These are phyloP conservation scores for Rugosomyces carneus DNA, from an alignment of 1,284 basidiomycete species.

Conservation along the genomic window DNA sequence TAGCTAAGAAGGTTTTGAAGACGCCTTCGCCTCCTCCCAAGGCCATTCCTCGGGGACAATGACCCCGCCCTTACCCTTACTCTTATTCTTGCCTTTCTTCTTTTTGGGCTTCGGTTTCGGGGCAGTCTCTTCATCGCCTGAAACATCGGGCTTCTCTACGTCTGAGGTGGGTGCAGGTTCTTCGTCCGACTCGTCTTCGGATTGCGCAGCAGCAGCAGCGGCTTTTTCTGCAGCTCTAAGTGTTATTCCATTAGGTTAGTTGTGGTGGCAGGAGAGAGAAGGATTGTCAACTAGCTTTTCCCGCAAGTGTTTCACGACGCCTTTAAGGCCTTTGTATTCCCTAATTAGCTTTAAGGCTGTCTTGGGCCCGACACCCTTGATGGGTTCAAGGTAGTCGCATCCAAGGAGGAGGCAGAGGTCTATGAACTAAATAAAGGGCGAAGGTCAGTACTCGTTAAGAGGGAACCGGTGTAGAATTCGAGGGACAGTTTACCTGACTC, in stretches of 20 bases:
- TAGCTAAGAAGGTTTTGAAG: conserved; percentile 58
- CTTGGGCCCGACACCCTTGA: conserved; percentile 93
- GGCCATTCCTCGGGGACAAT: conserved; percentile 92
- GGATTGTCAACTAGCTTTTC: conserved; percentile 50
- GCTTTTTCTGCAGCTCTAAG: conserved; percentile 53
- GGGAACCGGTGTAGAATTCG: background rate
- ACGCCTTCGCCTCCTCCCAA: conserved; percentile 89
- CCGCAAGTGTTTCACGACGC: conserved; percentile 77
- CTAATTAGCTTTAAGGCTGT: conserved; percentile 91
- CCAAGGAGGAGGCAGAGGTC: conserved; percentile 96
- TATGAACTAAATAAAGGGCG: conserved; percentile 72
- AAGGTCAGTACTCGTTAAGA: background rate
- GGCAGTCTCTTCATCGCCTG: conserved; percentile 25
- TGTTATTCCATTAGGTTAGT: background rate
- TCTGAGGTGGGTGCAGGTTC: conserved; percentile 28
- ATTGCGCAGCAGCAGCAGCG: conserved; percentile 22
- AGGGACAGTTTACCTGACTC: conserved; percentile 60
- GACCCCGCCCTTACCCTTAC: conserved; percentile 66
- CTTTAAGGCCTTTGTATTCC: conserved; percentile 79
- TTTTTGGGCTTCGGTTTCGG: conserved; percentile 23
- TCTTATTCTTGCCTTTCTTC: conserved; percentile 56
- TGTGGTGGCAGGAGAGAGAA: background rate
- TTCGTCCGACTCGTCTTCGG: conserved; percentile 21
- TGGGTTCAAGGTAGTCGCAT: conserved; percentile 97
- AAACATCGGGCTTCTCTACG: conserved; percentile 20